Base-by-base conservation (phyloP, 2,329 filamentous ascomycete genomes). In the Graphilbum fragrans region DNA sequence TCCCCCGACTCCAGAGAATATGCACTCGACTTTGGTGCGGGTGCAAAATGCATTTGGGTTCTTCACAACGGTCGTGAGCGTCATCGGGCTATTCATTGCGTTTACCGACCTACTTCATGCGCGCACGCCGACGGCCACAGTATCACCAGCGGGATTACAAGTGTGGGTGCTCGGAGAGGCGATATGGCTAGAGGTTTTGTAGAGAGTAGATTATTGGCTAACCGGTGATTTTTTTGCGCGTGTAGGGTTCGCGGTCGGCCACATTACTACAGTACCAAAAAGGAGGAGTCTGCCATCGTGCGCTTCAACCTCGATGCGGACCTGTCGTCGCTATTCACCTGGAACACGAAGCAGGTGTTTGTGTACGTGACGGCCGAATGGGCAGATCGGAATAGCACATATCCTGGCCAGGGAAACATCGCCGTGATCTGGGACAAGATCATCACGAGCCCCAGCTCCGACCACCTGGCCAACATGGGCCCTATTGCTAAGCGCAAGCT, bases 341-440 rank as follows among this genome's bases (percentile, higher is more conserved):
- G 90, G 92, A 98, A 98, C 71, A 98, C 93, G 18, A 98, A 98
- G 63, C 86, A 96, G 65, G 67, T 98, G 55, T 98, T 96, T 65
- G 80, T 95, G 60, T 98, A 94, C 67, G 80, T 98, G 45, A 90
- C 86, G 42, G 90, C 90, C 41, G 80, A 79, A 53, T 82, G 77
- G 77, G 66, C 70, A 21, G 41, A 22, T n/a, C 44, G 56, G 38
- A 55, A 55, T 38, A 48, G 48, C 31, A 54, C 47, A 27, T 50
- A 48, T 39, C 49, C 51, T 43, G 64, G 63, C 50, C 50, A 50
- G 44, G 64, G 53, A 43, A 82, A 82, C 62, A 74, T 87, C 63
- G 84, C 85, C 52, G 82, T 95, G 48, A 90, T 98, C 64, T 96
- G 90, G 92, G 90, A 98, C 64, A 74, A 72, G 50, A 96, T 98